Evolutionary conservation across 2,329 filamentous ascomycete species (phyloP), one percentile per base, ranked within the genome.

Genomic region (Paecilomyces formosus): DNA sequence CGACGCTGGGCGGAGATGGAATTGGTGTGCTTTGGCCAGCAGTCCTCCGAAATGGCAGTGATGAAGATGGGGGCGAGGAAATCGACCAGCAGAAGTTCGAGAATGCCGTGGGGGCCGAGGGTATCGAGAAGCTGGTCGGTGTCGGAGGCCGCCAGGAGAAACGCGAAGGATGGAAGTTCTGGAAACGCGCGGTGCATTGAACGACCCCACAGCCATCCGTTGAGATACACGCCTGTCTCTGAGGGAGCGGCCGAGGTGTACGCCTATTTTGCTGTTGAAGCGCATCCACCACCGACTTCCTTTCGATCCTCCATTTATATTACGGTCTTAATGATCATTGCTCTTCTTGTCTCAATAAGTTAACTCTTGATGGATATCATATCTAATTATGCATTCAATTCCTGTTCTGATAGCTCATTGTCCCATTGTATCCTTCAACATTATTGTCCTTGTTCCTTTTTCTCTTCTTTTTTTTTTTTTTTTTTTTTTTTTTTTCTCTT

Each of bases 11-110:
- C 3, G 92, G 93, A 45, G 90, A 97, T 67, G 94, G 94, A 12
- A 90, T 99, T 0, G 94, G 94, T 39, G 91, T 99, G 1, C 82
- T 99, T 3, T 96, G 90, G 86, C 94, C 94, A 0, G 94, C 94
- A 0, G 88, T 97, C 0, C 79, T 97, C 26, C 90, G 90, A 71
- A 96, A 95, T 61, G 90, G 88, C 5, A 85, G 83, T n/a, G 86
- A 88, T 39, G 88, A 91, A 64, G 85, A 90, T 63, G 90, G 90
- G 33, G 91, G 91, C 24, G 90, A 94, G 78, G 92, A 97, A 75
- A 97, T 99, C 68, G 90, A 96, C 66, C 82, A 93, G 67, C 91
- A 97, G 59, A 88, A 88, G 68, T 90, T 99, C 71, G 80, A 97
- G 57, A 89, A 87, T 58, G 94, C 91, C 0, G 84, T 91, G 56